Evolutionary conservation across 768 basidiomycete species (phyloP), one percentile per base, ranked within the genome.

Genomic region (Boletus sp.): DNA sequence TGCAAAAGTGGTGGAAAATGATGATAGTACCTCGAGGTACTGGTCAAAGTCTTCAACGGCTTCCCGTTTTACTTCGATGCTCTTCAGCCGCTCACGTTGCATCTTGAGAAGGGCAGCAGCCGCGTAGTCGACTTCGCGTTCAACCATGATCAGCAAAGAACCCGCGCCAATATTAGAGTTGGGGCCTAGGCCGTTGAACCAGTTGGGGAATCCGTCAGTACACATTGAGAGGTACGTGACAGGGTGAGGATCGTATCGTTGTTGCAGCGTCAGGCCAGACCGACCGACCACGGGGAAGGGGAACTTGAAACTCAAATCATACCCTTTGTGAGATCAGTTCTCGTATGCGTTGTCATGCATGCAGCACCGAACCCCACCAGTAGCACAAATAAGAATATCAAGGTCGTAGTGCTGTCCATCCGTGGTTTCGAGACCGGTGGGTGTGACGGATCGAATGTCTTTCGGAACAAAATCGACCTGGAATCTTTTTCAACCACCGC

Each of bases 141-240:
- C 84, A 34, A 83, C 72, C 0, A 86, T 37, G 21, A 81, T 65
- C 3, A 85, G 63, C n/a, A 87, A 65, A 15, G 80, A 80, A 0
- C 84, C 83, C 0, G 79, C 73, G 3, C 81, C 82, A 15, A 84
- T 76, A 8, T 60, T 75, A 1, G 81, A 73, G 63, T 84, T 85
- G 2, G 85, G 84, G 0, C 85, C 84, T 10, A 80, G 61, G 19
- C 71, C 63, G 50, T 77, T 72, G 73, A 86, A 86, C 77, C 78
- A 81, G 67, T 85, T 87, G n/a, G 87, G 86, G 68, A 87, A 86
- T 8, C 80, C 83, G 44, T 84, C 80, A 19, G 82, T 76, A 21
- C 79, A 77, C 32, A 86, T 63, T 7, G 80, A 74, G 7, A 88
- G 74, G 65, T 88, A 88, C 5, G 82, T 78, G 11, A 68, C 66